A percentile compares a stretch with the other conserved stretches of the same genome.
Evolutionary conservation across 371 early-diverging fungal species (phyloP).

Genomic region (Synchytrium microbalum): DNA sequence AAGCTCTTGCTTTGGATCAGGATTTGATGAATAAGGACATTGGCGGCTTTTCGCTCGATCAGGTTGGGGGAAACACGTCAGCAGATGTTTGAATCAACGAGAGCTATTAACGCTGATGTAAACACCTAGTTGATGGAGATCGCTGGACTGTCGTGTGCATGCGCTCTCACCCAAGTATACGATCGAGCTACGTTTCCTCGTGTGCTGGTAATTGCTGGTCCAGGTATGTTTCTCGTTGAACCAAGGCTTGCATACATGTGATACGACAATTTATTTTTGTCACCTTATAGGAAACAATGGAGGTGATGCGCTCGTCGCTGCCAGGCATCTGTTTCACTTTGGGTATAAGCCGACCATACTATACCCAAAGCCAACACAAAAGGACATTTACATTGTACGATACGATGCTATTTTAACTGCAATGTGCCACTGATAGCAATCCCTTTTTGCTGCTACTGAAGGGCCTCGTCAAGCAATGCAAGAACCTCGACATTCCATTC

Average conservation of each 20-base stretch:
- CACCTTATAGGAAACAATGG: conserved; percentile 97
- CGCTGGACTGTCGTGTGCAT: not conserved
- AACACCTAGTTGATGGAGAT: conserved; percentile 1
- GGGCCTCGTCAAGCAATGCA: conserved; percentile 61
- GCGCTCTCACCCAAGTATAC: conserved; percentile 56
- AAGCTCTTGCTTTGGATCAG: too few species aligned
- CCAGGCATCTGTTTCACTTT: conserved; percentile 79
- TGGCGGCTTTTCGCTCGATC: conserved; percentile 82
- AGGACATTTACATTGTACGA: conserved; percentile 55
- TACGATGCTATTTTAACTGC: not conserved
- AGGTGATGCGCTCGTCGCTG: conserved; percentile 93
- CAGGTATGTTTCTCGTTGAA: too few species aligned
- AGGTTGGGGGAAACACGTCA: too few species aligned
- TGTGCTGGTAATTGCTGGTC: conserved; percentile 55
- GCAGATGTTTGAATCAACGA: too few species aligned
- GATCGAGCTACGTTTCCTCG: conserved; percentile 37
- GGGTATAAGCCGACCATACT: conserved; percentile 72
- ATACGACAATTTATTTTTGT: too few species aligned
- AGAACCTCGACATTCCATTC: conserved; percentile 56
- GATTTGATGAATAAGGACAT: too few species aligned
- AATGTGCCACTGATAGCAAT: conserved; percentile 1
- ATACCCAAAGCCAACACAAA: conserved; percentile 66
- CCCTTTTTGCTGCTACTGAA: conserved; percentile 18
- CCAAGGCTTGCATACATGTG: too few species aligned
- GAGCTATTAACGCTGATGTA: too few species aligned